Conservation (phyloP, 305 asterid genomes). For the Solanum hybrid region DNA sequence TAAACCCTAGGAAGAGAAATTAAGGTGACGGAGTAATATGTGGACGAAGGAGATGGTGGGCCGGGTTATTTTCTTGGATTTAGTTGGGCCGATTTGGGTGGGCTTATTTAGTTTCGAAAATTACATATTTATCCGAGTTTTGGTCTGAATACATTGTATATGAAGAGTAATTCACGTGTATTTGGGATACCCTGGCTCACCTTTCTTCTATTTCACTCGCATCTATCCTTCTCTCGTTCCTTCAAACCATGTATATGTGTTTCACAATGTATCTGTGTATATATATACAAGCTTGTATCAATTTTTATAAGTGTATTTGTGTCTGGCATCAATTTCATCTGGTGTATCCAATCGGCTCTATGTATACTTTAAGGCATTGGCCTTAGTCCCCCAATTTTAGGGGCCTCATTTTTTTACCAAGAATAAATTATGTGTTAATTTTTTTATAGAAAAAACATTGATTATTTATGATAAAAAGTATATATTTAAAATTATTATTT, state of each 20-base stretch:
- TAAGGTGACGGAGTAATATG: background rate
- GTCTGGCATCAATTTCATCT: background rate
- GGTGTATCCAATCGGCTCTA: background rate
- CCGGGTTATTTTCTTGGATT: background rate
- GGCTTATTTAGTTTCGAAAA: background rate
- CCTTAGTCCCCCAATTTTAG: no score
- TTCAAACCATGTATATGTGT: background rate
- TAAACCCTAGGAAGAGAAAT: background rate
- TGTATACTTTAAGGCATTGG: no score
- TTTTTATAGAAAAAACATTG: no score
- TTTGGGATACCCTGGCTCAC: background rate
- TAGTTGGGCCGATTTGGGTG: background rate
- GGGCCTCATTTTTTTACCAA: no score
- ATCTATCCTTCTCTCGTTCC: background rate
- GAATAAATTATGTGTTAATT: no score
- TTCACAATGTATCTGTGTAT: background rate
- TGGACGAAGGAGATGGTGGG: background rate
- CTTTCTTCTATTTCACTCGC: background rate
- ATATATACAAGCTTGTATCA: background rate
- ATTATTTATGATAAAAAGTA: no score
- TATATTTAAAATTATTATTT: no score
- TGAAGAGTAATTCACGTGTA: background rate
- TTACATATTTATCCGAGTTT: background rate
- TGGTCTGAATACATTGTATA: background rate
- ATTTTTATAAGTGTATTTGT: background rate